phyloP scores from a whole-genome alignment of 352 stramenopile species.

The Chrysophaeum taylorii region DNA sequence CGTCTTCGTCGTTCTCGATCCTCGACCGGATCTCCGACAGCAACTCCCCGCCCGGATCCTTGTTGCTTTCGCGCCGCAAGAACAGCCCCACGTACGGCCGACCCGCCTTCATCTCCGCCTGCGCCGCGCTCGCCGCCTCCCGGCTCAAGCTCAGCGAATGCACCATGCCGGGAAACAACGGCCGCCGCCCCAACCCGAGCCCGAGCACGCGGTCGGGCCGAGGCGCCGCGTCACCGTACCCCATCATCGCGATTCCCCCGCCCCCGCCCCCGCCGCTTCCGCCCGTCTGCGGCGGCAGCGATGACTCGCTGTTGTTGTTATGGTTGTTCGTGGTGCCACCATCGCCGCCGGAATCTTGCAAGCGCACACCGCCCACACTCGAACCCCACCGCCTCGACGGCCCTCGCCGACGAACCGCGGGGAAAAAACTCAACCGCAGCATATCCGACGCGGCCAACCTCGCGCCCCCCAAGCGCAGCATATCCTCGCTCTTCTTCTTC shows the following conservation, averaged over 20 bases:
- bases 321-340: no score
- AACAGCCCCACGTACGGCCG: neutral
- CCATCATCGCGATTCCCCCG: neutral
- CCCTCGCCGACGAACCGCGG: no score
- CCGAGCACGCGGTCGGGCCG: neutral
- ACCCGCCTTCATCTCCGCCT: neutral
- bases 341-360: no score
- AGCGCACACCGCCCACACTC: no score
- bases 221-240: neutral
- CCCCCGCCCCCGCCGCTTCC: neutral
- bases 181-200: neutral
- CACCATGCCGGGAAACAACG: slow-evolving; percentile 11
- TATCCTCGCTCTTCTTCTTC: no score
- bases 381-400: no score
- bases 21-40: neutral
- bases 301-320: no score
- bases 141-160: neutral
- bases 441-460: no score
- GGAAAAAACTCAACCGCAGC: no score
- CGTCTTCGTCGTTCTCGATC: neutral
- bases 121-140: neutral
- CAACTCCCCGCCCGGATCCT: neutral
- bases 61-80: neutral
- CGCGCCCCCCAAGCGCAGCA: no score
- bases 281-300: no score